Conservation (phyloP, 768 basidiomycete genomes). For the Lentinula guzmanii region DNA sequence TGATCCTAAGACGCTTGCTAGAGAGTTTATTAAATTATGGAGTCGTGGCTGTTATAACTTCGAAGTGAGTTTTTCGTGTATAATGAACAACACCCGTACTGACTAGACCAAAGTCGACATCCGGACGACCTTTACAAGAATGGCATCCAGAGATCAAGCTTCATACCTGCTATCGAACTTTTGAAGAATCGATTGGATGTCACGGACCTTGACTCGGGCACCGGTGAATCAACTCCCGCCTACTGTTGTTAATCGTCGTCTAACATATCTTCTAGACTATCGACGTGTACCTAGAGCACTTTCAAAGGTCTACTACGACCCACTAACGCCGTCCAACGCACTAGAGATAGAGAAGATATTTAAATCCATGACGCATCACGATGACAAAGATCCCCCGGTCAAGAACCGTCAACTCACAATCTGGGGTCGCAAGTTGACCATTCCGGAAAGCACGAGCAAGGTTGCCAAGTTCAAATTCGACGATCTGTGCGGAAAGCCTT, state of each 20-base stretch:
- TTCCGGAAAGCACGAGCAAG: constrained; percentile 74
- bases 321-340: constrained; percentile 58
- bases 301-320: constrained; percentile 91
- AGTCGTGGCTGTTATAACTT: constrained; percentile 93
- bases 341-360: constrained; percentile 84
- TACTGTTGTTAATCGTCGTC: not conserved
- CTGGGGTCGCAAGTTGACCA: constrained; percentile 83
- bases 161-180: constrained; percentile 91
- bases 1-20: constrained; percentile 89
- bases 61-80: constrained; percentile 64
- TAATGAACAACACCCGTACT: constrained; percentile 3
- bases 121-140: constrained; percentile 98
- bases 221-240: constrained; percentile 47
- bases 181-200: constrained; percentile 84
- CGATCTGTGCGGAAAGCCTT: constrained; percentile 81
- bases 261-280: constrained; percentile 57
- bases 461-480: constrained; percentile 85
- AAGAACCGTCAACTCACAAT: constrained; percentile 61
- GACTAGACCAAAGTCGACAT: constrained; percentile 62
- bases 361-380: constrained; percentile 50
- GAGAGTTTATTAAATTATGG: constrained; percentile 84
- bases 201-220: constrained; percentile 92
- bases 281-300: constrained; percentile 88
- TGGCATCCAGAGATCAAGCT: constrained; percentile 93
- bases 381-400: constrained; percentile 51